Evolutionary conservation across 2,329 filamentous ascomycete genomes (phyloP).

Genomic region (Pyrenochaeta sp.): DNA sequence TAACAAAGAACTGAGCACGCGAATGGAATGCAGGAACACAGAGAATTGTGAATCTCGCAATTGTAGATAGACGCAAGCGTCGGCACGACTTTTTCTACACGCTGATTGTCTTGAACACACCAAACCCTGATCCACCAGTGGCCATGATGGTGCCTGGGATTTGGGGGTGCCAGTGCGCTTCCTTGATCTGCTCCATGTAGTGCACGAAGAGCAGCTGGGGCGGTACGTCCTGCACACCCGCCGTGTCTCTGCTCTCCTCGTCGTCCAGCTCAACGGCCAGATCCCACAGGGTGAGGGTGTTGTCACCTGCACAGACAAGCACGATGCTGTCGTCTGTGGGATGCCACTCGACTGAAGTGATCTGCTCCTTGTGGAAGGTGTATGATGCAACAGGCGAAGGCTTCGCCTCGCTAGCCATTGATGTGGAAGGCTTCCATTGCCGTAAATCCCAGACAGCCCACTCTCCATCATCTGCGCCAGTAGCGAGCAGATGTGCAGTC

Average conservation of each 20-base stretch:
- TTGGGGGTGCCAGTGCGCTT: slow-evolving; percentile 97
- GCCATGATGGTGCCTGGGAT: slow-evolving; percentile 90
- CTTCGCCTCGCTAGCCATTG: slow-evolving; percentile 57
- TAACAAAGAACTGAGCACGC: slow-evolving; percentile 9
- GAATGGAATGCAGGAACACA: slow-evolving; percentile 6
- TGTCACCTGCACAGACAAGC: slow-evolving; percentile 89
- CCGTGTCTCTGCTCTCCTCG: slow-evolving; percentile 91
- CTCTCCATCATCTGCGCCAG: slow-evolving; percentile 89
- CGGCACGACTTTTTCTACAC: slow-evolving; percentile 34
- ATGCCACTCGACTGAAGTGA: slow-evolving; percentile 97
- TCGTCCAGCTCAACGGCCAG: slow-evolving; percentile 95
- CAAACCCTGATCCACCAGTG: slow-evolving; percentile 86
- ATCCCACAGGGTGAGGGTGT: slow-evolving; percentile 96
- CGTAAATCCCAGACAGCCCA: slow-evolving; percentile 98
- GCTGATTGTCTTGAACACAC: slow-evolving; percentile 55
- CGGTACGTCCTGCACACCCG: slow-evolving; percentile 86
- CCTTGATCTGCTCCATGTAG: slow-evolving; percentile 94
- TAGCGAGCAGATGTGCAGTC: slow-evolving; percentile 88
- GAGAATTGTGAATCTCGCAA: neutral
- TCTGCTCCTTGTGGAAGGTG: slow-evolving; percentile 94
- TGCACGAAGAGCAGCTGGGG: slow-evolving; percentile 96
- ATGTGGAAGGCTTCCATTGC: slow-evolving; percentile 81
- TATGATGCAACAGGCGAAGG: slow-evolving; percentile 91
- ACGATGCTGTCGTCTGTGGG: slow-evolving; percentile 96
- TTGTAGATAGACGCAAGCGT: too few species aligned